phyloP scores from a whole-genome alignment of 805 yeast species.

The Osmozyma mogii region DNA sequence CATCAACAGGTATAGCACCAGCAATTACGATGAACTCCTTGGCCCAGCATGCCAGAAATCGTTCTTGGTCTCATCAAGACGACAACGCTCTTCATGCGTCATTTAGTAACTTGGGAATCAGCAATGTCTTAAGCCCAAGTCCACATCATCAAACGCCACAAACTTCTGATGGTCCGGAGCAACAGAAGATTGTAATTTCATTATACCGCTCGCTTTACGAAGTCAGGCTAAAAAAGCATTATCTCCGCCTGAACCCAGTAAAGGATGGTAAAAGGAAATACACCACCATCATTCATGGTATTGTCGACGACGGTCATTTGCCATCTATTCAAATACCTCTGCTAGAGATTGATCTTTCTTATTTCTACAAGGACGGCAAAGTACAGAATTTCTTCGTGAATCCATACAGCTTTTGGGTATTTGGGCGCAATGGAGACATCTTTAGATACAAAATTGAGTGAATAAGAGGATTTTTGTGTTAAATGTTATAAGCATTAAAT shows the following conservation, averaged over 20 bases:
- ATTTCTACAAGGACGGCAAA: constrained; percentile 27
- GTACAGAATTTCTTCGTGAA: constrained; percentile 26
- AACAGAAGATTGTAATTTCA: constrained; percentile 20
- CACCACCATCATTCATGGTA: constrained; percentile 26
- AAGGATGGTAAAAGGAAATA: constrained; percentile 8
- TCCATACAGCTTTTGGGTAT: constrained; percentile 25
- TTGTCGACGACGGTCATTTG: constrained; percentile 27
- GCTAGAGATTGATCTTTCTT: constrained; percentile 24
- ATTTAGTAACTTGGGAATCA: constrained; percentile 11
- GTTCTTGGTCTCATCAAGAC: constrained; percentile 3
- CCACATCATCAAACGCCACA: constrained; percentile 2
- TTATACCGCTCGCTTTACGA: constrained; percentile 30
- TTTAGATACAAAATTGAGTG: constrained; percentile 20
- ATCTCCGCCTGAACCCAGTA: constrained; percentile 11
- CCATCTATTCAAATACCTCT: constrained; percentile 34
- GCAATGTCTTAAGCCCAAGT: constrained; percentile 7
- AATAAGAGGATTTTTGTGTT: background rate
- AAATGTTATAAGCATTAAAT: too few species aligned
- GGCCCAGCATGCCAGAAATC: background rate
- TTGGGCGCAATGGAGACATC: constrained; percentile 33
- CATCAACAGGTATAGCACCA: background rate
- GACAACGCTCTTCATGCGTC: constrained; percentile 7
- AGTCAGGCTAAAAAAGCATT: constrained; percentile 26
- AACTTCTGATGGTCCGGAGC: constrained; percentile 8
- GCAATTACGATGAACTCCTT: background rate